Base-by-base conservation (phyloP, 192 early-diverging fungal species). In the Mortierella hygrophila region DNA sequence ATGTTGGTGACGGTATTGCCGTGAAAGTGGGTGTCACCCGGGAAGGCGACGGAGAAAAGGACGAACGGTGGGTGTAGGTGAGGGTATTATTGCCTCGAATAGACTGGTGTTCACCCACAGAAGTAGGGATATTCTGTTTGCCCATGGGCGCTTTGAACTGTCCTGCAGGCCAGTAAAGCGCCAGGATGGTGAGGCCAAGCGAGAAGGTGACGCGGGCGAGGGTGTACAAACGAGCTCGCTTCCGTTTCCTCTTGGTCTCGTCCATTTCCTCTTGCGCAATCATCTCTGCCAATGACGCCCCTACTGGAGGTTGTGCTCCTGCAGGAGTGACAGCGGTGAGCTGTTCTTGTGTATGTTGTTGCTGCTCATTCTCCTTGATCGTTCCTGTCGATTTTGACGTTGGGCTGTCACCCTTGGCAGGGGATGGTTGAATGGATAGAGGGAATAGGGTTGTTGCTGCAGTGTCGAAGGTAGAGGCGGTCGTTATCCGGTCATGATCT, bases 131-230 rank as follows among this genome's bases (percentile, higher is more conserved):
- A 32, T 32, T 15, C 11, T 26, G 60, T 4, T 4, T 65, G 6
- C 84, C 75, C 38, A 81, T 18, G 1, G 78, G 83, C 1, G 79
- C 47, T 63, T 72, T 73, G 6, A 70, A 37, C 8, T 73, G 47
- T 21, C 79, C 49, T 20, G 84, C 79, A 8, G 84, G 84, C 84
- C 84, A 86, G 76, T 86, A 86, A 0, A 86, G 15, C 0, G 79
- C 79, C 70, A 86, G 35, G n/a, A 37, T 76, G 44, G 44, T 70
- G 32, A 86, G 70, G 13, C 75, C 79, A 20, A 80, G 32, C 20
- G 75, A 77, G 47, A 74, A 74, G 23, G 74, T 3, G 23, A 86
- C 29, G 1, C 84, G 84, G 16, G 77, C 42, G 20, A 55, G 8
- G 0, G 76, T 52, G 71, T 80, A 81, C 5, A n/a, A 26, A 18